Percentiles rank a stretch among this genome's conserved stretches.
phyloP scores from a whole-genome alignment of 345 rosid genomes.

The Brassica nigra region DNA sequence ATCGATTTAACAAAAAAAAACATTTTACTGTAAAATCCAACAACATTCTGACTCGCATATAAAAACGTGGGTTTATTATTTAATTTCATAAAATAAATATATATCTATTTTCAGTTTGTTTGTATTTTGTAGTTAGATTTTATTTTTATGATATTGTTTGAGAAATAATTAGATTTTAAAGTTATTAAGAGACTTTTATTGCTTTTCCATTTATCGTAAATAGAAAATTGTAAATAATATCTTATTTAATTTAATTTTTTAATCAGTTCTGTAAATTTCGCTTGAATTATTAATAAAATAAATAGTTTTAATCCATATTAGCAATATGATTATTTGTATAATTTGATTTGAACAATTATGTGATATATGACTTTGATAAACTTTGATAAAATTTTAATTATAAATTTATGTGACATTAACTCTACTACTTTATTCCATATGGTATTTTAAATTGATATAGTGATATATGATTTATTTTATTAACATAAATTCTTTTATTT shows the following conservation, averaged over 20 bases:
- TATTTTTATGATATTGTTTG: not conserved
- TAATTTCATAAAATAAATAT: not conserved
- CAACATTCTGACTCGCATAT: not conserved
- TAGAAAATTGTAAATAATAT: not conserved
- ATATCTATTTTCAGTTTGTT: not conserved
- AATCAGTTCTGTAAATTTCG: not conserved
- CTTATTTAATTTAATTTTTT: not conserved
- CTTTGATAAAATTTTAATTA: no score
- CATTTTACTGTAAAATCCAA: not conserved
- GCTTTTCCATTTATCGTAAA: not conserved
- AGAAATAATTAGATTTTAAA: not conserved
- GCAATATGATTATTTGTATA: not conserved
- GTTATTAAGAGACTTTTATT: not conserved
- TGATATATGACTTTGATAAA: no score
- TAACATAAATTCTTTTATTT: not conserved
- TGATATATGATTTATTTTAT: not conserved
- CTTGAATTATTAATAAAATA: not conserved
- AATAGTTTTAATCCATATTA: not conserved
- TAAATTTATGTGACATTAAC: not conserved
- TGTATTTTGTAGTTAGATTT: not conserved
- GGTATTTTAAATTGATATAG: not conserved
- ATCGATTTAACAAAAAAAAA: not conserved
- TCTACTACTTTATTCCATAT: not conserved
- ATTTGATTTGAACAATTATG: no score
- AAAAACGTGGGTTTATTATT: not conserved